Evolutionary conservation across 441 rosid species (phyloP).

Genomic region (Euphorbia corollata): DNA sequence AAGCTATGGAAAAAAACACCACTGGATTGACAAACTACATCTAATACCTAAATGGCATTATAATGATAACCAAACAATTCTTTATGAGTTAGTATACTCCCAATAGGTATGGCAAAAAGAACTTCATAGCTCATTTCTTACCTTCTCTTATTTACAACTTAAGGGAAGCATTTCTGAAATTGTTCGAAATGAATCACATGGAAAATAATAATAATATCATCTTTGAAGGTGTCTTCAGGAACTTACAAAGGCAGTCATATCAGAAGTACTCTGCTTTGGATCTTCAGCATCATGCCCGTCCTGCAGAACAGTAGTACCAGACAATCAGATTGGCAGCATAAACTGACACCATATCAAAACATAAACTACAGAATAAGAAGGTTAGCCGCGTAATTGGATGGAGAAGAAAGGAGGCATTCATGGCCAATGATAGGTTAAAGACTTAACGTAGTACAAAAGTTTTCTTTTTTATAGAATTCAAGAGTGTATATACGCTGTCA

Average conservation of each 20-base stretch:
- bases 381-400: neutral
- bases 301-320: constrained; percentile 26
- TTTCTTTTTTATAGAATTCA: neutral
- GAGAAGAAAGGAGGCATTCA: neutral
- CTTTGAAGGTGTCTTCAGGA: neutral
- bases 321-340: constrained; percentile 2
- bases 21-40: neutral
- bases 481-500: neutral
- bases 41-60: neutral
- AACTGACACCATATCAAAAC: neutral
- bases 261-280: constrained; percentile 64
- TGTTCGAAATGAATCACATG: neutral
- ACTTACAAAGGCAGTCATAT: constrained; percentile 81
- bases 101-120: neutral
- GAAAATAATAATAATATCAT: neutral
- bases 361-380: neutral
- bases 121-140: neutral
- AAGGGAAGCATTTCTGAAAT: neutral
- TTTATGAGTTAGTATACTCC: neutral
- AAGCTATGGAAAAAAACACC: neutral
- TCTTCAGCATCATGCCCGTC: constrained; percentile 70
- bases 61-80: neutral
- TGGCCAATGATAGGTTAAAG: neutral
- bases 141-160: neutral
- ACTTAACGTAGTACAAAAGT: neutral